These are phyloP conservation scores for Boletus sp. DNA, from an alignment of 768 basidiomycete species.

Conservation along the genomic window DNA sequence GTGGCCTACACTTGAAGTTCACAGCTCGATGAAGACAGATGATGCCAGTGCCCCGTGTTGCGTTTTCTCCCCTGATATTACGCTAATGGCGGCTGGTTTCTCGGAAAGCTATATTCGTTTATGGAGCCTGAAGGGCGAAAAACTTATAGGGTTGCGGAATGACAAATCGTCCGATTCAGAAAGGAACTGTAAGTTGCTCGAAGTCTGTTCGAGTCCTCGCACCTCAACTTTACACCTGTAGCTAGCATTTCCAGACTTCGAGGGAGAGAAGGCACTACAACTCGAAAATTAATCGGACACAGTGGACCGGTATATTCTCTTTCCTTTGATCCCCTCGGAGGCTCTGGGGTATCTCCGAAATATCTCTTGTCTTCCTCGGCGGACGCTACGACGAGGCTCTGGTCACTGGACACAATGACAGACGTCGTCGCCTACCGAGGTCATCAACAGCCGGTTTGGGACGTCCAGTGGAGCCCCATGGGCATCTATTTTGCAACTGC, in stretches of 20 bases:
- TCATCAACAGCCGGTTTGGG: conserved; percentile 98
- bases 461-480: conserved; percentile 97
- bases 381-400: conserved; percentile 85
- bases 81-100: conserved; percentile 92
- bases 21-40: conserved; percentile 9
- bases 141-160: conserved; percentile 69
- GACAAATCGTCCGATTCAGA: conserved; percentile 67
- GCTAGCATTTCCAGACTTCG: conserved; percentile 56
- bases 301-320: conserved; percentile 95
- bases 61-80: conserved; percentile 86
- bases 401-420: conserved; percentile 94
- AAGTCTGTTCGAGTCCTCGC: background rate
- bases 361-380: conserved; percentile 91
- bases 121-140: conserved; percentile 94
- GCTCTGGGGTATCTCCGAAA: conserved; percentile 80
- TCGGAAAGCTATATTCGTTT: conserved; percentile 92
- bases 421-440: conserved; percentile 94
- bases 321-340: conserved; percentile 87
- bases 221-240: conserved; percentile 26
- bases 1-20: conserved; percentile 21
- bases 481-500: conserved; percentile 98
- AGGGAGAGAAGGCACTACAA: conserved; percentile 75
- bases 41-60: conserved; percentile 70
- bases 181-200: conserved; percentile 58
- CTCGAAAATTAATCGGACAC: conserved; percentile 95